These are phyloP conservation scores for Aphanocladium album DNA, from an alignment of 2,329 filamentous ascomycete species.

Conservation along the genomic window DNA sequence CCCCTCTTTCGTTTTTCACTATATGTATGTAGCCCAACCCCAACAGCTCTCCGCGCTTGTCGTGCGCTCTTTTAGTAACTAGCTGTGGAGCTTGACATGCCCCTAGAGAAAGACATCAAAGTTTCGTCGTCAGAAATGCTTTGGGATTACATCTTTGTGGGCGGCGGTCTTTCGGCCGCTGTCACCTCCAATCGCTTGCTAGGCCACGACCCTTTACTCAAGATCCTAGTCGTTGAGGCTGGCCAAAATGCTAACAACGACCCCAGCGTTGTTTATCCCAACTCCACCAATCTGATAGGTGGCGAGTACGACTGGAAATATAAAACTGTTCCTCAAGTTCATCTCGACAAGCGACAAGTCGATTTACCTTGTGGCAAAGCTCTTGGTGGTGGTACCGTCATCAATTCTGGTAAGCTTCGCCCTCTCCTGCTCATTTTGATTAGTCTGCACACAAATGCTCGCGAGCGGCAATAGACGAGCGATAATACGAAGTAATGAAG, in stretches of 20 bases:
- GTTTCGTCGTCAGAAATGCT: neutral
- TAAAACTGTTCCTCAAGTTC: constrained; percentile 23
- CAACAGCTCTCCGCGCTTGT: neutral
- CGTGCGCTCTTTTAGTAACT: neutral
- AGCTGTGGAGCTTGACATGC: neutral
- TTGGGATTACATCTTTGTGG: constrained; percentile 34
- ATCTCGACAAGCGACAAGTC: constrained; percentile 21
- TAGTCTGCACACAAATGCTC: neutral
- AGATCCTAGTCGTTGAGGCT: constrained; percentile 34
- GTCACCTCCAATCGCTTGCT: constrained; percentile 31
- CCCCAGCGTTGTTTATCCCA: constrained; percentile 22
- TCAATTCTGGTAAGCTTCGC: constrained; percentile 27
- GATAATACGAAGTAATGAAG: neutral
- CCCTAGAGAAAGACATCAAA: neutral
- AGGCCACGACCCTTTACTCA: constrained; percentile 19
- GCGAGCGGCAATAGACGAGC: neutral
- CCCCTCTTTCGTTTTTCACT: neutral
- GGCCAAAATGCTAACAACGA: constrained; percentile 26
- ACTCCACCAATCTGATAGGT: constrained; percentile 24
- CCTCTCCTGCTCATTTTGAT: neutral
- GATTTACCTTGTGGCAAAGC: constrained; percentile 29
- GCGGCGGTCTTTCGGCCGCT: constrained; percentile 32
- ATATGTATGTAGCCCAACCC: neutral
- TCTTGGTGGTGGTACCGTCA: constrained; percentile 33
- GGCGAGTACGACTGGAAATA: constrained; percentile 30